Percentiles rank a stretch among this genome's conserved stretches.
Conservation (phyloP, 768 basidiomycete genomes). For the Panellus pusillus region DNA sequence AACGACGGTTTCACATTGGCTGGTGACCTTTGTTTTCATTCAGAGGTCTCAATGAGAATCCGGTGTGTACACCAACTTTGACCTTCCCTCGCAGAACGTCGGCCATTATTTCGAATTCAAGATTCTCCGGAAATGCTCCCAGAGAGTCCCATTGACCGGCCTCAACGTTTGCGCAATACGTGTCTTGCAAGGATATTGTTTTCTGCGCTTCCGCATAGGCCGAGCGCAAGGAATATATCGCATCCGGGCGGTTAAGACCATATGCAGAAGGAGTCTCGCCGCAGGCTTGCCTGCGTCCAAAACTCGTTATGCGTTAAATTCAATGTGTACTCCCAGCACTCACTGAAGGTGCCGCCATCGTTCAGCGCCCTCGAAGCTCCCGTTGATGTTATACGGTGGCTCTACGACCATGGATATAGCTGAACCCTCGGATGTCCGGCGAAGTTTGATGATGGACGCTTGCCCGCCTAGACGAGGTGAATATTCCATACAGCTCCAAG, state of each 20-base stretch:
- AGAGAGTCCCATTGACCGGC: constrained; percentile 43
- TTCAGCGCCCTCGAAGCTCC: constrained; percentile 43
- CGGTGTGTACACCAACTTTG: constrained; percentile 47
- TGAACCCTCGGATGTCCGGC: constrained; percentile 74
- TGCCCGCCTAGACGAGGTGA: constrained; percentile 65
- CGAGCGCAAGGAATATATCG: constrained; percentile 73
- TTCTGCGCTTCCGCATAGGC: constrained; percentile 77
- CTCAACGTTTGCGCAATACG: constrained; percentile 65
- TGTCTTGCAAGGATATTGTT: constrained; percentile 68
- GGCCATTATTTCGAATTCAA: constrained; percentile 75
- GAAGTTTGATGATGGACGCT: constrained; percentile 83
- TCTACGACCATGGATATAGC: constrained; percentile 84
- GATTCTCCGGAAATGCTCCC: constrained; percentile 63
- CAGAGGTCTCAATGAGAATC: not conserved
- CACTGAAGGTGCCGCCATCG: constrained; percentile 86
- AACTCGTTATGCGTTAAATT: not conserved
- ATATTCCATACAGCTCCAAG: not conserved
- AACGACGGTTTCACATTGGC: constrained; percentile 71
- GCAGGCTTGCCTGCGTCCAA: constrained; percentile 54
- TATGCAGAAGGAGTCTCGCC: constrained; percentile 51
- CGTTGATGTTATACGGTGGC: constrained; percentile 66
- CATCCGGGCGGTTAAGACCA: constrained; percentile 68
- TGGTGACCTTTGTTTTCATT: constrained; percentile 45
- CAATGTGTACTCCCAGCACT: constrained; percentile 19
- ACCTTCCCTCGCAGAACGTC: constrained; percentile 86